These are phyloP conservation scores for Hypoxylon sp. DNA, from an alignment of 2,329 filamentous ascomycete species.

Conservation along the genomic window DNA sequence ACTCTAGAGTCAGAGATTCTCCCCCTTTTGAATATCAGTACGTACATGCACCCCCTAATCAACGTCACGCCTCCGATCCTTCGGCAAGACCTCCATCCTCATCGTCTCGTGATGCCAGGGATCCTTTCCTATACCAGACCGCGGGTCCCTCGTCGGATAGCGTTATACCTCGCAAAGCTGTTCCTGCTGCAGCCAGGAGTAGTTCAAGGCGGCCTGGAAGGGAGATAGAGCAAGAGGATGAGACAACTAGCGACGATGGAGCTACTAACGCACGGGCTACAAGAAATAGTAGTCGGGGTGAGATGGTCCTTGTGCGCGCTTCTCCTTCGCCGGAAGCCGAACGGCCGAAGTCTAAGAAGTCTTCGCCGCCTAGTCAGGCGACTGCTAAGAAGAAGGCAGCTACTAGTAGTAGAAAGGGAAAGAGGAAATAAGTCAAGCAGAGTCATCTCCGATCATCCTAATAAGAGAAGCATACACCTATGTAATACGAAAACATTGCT, in stretches of 20 bases:
- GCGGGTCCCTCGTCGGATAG: conserved; percentile 59
- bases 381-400: conserved; percentile 43
- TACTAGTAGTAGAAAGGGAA: conserved; percentile 49
- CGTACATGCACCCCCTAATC: conserved; percentile 54
- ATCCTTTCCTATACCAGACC: conserved; percentile 70
- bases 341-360: conserved; percentile 58
- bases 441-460: conserved; percentile 25
- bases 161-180: conserved; percentile 42
- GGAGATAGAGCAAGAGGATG: conserved; percentile 53
- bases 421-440: conserved; percentile 52
- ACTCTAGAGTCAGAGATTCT: conserved; percentile 57
- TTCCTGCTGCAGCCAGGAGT: conserved; percentile 55
- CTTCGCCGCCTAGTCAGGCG: conserved; percentile 51
- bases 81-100: conserved; percentile 54
- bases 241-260: conserved; percentile 53
- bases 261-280: conserved; percentile 47
- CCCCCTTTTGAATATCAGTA: conserved; percentile 65
- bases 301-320: conserved; percentile 59
- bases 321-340: conserved; percentile 49
- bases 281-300: conserved; percentile 54
- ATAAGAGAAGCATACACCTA: conserved; percentile 35
- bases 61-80: conserved; percentile 64
- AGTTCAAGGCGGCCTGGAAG: conserved; percentile 55
- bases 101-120: conserved; percentile 52
- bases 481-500: conserved; percentile 43